These are phyloP conservation scores for Schwanniomyces occidentalis DNA, from an alignment of 805 yeast genomes.

Conservation along the genomic window DNA sequence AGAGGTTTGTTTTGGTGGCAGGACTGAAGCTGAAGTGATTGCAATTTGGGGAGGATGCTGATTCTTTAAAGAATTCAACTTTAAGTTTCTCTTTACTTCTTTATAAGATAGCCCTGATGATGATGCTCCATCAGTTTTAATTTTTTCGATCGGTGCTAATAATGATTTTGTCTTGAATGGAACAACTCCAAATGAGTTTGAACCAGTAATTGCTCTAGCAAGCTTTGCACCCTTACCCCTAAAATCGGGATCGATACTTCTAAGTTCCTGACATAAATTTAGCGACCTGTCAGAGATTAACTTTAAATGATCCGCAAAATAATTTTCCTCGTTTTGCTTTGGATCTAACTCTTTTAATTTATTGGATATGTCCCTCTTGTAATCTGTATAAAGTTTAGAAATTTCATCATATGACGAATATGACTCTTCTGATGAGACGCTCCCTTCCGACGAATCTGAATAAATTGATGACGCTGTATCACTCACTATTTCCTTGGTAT, in stretches of 20 bases:
- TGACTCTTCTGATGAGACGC: conserved; percentile 27
- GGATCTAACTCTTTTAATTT: conserved; percentile 14
- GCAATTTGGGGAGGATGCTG: conserved; percentile 9
- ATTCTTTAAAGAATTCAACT: conserved; percentile 16
- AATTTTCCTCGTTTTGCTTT: conserved; percentile 23
- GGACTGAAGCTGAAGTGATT: conserved; percentile 10
- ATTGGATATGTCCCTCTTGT: conserved; percentile 21
- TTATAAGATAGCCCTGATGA: conserved; percentile 24
- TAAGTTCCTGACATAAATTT: conserved; percentile 35
- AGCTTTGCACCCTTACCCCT: conserved; percentile 42
- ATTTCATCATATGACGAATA: conserved; percentile 43
- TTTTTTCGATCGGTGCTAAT: conserved; percentile 30
- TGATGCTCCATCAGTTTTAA: too few relatives aligned
- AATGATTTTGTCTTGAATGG: conserved; percentile 45
- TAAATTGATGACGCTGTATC: conserved; percentile 14
- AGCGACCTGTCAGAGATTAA: conserved; percentile 36
- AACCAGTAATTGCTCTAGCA: conserved; percentile 44
- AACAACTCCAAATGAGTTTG: conserved; percentile 37
- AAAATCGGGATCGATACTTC: conserved; percentile 38
- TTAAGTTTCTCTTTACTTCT: conserved; percentile 32
- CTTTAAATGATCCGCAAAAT: conserved; percentile 26
- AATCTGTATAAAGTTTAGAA: conserved; percentile 29
- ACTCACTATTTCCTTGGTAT: conserved; percentile 5
- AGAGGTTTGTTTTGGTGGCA: conserved; percentile 19
- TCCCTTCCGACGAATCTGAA: conserved; percentile 19